Evolutionary conservation across 2,329 filamentous ascomycete species (phyloP).

Genomic region (Arthrobotrys musiformis): DNA sequence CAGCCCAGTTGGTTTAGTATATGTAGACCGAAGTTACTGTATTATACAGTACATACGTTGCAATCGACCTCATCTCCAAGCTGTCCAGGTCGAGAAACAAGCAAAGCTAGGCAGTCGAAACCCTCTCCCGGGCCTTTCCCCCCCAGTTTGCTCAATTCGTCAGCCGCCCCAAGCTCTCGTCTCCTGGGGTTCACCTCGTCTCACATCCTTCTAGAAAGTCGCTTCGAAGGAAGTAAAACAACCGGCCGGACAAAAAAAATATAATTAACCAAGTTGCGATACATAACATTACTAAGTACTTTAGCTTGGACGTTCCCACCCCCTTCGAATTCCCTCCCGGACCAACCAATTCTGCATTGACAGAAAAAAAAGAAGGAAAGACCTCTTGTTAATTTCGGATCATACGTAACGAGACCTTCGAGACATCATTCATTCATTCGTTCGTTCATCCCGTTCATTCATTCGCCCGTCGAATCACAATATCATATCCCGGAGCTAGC

Average conservation of each 20-base stretch:
- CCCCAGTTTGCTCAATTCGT: constrained; percentile 48
- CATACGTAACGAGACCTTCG: constrained; percentile 8
- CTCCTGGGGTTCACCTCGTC: constrained; percentile 56
- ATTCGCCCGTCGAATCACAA: constrained; percentile 1
- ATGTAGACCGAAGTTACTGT: too few relatives aligned
- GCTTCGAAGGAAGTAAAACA: constrained; percentile 56
- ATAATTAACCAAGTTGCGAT: constrained; percentile 18
- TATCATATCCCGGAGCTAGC: background rate
- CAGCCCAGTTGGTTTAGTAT: too few relatives aligned
- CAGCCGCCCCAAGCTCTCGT: constrained; percentile 54
- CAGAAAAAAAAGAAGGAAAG: constrained; percentile 1
- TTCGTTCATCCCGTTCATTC: too few relatives aligned
- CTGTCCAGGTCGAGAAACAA: constrained; percentile 10
- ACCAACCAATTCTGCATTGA: constrained; percentile 51
- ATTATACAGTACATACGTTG: too few relatives aligned
- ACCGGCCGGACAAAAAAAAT: constrained; percentile 34
- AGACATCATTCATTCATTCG: background rate
- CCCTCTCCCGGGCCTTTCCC: too few relatives aligned
- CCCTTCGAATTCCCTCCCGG: too few relatives aligned
- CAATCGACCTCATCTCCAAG: background rate
- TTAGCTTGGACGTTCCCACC: background rate
- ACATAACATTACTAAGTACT: background rate
- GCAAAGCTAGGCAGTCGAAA: constrained; percentile 50
- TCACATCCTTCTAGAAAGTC: constrained; percentile 56
- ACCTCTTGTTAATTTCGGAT: constrained; percentile 38